Evolutionary conservation across 192 early-diverging fungal genomes (phyloP), one percentile per base, ranked within the genome.

Genomic region (Coemansia sp.): DNA sequence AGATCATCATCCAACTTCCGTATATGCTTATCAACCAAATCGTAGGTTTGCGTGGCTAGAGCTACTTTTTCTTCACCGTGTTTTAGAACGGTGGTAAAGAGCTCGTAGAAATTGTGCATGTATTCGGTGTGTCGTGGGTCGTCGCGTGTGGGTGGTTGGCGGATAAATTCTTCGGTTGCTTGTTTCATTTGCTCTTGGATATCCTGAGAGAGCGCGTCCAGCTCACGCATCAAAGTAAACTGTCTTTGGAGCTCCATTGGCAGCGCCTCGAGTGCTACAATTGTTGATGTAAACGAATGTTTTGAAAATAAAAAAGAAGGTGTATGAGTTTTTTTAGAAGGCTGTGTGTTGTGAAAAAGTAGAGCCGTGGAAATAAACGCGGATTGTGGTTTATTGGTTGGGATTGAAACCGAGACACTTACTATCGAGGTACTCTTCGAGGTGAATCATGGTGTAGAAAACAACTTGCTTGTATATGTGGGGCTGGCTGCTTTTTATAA

Each of bases 41-140:
- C 94, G 58, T 90, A 97, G 0, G 94, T 95, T 30, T 95, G 86
- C 30, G 87, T 87, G 11, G 96, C 96, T 22, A 98, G 60, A 0
- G 90, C 83, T 2, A 97, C 92, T 53, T 96, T 98, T 44, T 97
- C 93, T 54, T 95, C 91, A 7, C 91, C 92, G 46, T 91, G 81
- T 58, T 91, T 87, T 17, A 94, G 66, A 32, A 82, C 87, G 4
- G 88, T 88, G 9, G 83, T 84, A 35, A 94, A 83, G 13, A 81
- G 65, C 37, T 72, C 69, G 13, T 59, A 19, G 45, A 78, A 72
- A 17, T 50, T 63, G 22, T 62, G 64, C 64, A 82, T 69, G 13
- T 78, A 72, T 53, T 80, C 67, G 9, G 80, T 52, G 41, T 74
- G 63, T 3, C 51, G 49, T 8, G 71, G 71, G 37, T 76, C 76